Evolutionary conservation across 2,329 filamentous ascomycete genomes (phyloP).

Genomic region (Trichoderma sp.): DNA sequence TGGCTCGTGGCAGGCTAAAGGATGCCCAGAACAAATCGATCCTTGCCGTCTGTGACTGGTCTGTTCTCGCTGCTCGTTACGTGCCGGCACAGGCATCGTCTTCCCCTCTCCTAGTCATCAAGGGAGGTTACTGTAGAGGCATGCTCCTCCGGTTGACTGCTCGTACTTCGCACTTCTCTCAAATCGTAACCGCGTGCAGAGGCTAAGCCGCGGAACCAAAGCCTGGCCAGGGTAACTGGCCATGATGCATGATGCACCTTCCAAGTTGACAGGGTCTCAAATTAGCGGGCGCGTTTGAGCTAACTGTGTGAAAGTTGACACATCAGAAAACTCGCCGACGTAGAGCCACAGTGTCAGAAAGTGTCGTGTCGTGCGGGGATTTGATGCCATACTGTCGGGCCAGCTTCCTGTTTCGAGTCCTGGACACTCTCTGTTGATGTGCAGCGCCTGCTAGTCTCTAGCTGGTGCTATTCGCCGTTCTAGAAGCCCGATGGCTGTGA

Average conservation of each 20-base stretch:
- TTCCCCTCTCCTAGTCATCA: background rate
- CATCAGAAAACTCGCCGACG: constrained; percentile 17
- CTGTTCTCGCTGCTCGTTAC: background rate
- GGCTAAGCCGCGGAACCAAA: constrained; percentile 15
- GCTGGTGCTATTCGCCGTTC: background rate
- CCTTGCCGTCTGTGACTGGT: background rate
- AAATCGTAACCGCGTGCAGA: background rate
- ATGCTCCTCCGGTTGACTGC: background rate
- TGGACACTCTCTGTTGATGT: background rate
- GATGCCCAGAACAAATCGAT: background rate
- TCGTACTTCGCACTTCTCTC: background rate
- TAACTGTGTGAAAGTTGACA: constrained; percentile 16
- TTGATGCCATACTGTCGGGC: constrained; percentile 24
- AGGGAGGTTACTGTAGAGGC: background rate
- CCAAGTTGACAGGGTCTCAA: constrained; percentile 10
- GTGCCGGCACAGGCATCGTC: background rate
- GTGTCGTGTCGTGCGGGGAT: constrained; percentile 11
- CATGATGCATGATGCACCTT: constrained; percentile 11
- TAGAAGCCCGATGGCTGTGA: constrained; percentile 1
- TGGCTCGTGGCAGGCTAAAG: background rate
- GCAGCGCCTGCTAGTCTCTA: background rate
- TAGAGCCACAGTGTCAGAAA: constrained; percentile 13
- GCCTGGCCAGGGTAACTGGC: constrained; percentile 6
- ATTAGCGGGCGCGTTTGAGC: constrained; percentile 5
- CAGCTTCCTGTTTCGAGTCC: constrained; percentile 15